phyloP scores from a whole-genome alignment of 208 protist genomes.

The Trypanosoma avium region DNA sequence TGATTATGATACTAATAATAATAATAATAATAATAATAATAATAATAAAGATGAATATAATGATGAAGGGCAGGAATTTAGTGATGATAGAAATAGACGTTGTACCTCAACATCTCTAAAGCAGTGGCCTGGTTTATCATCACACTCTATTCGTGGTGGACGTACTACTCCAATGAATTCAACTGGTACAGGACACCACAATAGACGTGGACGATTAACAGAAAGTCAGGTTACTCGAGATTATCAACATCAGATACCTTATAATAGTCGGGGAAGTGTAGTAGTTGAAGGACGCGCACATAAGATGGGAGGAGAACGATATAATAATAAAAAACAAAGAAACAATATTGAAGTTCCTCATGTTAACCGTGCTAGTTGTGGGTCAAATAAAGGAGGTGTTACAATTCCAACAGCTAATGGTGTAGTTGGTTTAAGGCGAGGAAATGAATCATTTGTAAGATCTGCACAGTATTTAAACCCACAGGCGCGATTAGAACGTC shows the following conservation, averaged over 20 bases:
- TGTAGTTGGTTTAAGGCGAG: not conserved
- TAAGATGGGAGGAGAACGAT: not conserved
- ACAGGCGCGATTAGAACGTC: slow-evolving; percentile 50
- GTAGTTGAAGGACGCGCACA: not conserved
- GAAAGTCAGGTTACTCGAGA: slow-evolving; percentile 3
- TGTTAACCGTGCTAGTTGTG: not conserved
- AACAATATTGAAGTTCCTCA: not conserved
- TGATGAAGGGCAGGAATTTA: not conserved
- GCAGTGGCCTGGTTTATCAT: slow-evolving; percentile 13
- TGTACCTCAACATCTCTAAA: slow-evolving; percentile 9
- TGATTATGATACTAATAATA: not conserved
- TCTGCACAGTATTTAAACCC: slow-evolving; percentile 40
- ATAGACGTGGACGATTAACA: not conserved
- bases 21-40: no score
- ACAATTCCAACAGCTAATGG: slow-evolving; percentile 7
- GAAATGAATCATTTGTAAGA: not conserved
- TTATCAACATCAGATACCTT: slow-evolving; percentile 13
- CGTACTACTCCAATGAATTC: slow-evolving; percentile 28
- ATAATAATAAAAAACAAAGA: slow-evolving; percentile 1
- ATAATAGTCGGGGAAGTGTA: slow-evolving; percentile 14
- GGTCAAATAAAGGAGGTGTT: not conserved
- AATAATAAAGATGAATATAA: not conserved
- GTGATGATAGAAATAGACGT: not conserved
- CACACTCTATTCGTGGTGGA: slow-evolving; percentile 19
- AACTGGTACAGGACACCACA: slow-evolving; percentile 13